Evolutionary conservation across 192 early-diverging fungal genomes (phyloP).

Genomic region (Backusella macrospora): DNA sequence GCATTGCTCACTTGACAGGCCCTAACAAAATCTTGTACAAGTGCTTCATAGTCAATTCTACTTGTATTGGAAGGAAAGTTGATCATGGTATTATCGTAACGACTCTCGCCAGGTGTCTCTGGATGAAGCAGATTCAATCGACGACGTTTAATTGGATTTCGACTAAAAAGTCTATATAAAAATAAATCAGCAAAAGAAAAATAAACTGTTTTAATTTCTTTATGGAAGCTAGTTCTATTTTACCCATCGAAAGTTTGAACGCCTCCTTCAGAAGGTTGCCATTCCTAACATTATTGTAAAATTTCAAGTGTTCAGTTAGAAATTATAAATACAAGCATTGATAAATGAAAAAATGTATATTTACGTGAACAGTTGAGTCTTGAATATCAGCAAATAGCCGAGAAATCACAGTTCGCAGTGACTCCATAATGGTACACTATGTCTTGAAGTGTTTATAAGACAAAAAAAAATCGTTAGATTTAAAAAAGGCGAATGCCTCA

Average conservation of each 20-base stretch:
- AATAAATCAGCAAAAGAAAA: background rate
- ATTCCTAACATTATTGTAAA: constrained; percentile 5
- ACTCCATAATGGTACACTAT: constrained; percentile 21
- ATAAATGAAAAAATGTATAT: background rate
- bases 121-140: constrained; percentile 39
- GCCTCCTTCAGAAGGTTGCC: constrained; percentile 10
- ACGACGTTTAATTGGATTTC: constrained; percentile 33
- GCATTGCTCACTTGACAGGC: constrained; percentile 29
- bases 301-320: background rate
- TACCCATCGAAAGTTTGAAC: constrained; percentile 24
- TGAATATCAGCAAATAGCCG: constrained; percentile 36
- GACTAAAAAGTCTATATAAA: constrained; percentile 27
- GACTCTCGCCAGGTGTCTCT: background rate
- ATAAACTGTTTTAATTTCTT: background rate
- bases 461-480: background rate
- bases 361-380: constrained; percentile 25
- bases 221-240: no score
- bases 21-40: constrained; percentile 33
- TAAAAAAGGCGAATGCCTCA: background rate
- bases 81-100: constrained; percentile 26
- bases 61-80: constrained; percentile 14
- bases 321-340: background rate
- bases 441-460: background rate
- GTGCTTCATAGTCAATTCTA: constrained; percentile 30
- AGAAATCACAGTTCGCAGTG: constrained; percentile 34